Evolutionary conservation across 768 basidiomycete species (phyloP).

Genomic region (Crassisporium funariophilum): DNA sequence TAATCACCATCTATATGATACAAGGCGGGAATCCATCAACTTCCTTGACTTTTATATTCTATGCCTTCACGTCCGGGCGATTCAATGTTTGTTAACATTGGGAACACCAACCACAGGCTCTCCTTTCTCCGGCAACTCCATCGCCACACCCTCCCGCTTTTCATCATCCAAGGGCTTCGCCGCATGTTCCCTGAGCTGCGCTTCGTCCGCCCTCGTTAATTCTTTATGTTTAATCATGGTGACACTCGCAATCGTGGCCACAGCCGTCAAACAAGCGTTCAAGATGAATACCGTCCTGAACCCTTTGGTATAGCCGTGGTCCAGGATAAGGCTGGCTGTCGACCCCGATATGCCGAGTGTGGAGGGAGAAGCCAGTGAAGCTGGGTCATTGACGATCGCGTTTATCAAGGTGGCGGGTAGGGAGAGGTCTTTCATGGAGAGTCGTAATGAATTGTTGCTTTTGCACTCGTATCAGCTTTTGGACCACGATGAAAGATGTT

Average conservation of each 20-base stretch:
- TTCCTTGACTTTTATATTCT: no score
- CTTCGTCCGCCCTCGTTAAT: slow-evolving; percentile 59
- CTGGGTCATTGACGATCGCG: slow-evolving; percentile 52
- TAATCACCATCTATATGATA: no score
- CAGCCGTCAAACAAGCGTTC: slow-evolving; percentile 53
- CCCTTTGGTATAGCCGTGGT: slow-evolving; percentile 54
- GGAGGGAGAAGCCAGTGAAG: slow-evolving; percentile 30
- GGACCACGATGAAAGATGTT: background rate
- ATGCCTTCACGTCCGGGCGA: no score
- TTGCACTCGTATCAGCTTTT: background rate
- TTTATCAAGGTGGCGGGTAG: slow-evolving; percentile 41
- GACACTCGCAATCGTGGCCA: slow-evolving; percentile 57
- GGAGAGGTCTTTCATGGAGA: slow-evolving; percentile 38
- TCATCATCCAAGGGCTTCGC: slow-evolving; percentile 4
- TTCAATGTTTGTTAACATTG: no score
- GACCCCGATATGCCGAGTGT: slow-evolving; percentile 37
- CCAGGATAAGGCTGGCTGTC: slow-evolving; percentile 44
- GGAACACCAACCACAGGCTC: no score
- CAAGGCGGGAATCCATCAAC: no score
- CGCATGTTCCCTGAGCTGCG: slow-evolving; percentile 44
- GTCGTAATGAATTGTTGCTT: slow-evolving; percentile 52
- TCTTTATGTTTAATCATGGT: slow-evolving; percentile 65
- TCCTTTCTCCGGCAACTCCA: no score
- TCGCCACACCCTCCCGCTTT: no score
- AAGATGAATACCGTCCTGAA: slow-evolving; percentile 63